Evolutionary conservation across 805 yeast species (phyloP), one percentile per base, ranked within the genome.

Genomic region (Teunomyces stri): DNA sequence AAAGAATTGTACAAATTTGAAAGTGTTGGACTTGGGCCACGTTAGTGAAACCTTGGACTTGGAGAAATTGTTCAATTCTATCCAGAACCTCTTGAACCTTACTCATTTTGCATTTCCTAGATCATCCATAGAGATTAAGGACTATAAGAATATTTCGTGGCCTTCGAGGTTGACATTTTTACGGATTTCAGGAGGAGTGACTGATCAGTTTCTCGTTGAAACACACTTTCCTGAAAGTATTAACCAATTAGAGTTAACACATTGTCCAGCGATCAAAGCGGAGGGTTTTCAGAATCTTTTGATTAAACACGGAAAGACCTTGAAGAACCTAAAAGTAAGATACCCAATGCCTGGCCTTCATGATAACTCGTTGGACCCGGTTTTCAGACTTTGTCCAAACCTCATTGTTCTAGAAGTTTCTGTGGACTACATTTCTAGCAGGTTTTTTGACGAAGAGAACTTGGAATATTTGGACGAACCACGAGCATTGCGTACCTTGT

Each of bases 11-110:
- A 69, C 69, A 18, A 73, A 76, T 25, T 68, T 92, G 47, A 74
- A 74, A 51, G 78, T 81, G 1, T 69, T 92, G 31, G 97, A 92
- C 61, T 67, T 92, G 50, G 80, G 96, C 10, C 71, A 90, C 20
- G 97, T 92, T 2, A 87, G 96, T 3, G 98, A 91, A 65, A 88
- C 96, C 0, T 87, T 94, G 5, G 91, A 90, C 54, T 70, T 94
- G 43, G 78, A 82, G 42, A 94, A 89, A 59, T 69, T 94, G 13
- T 90, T 94, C 64, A 74, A 74, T 28, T 85, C 96, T 1, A 87
- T 94, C 34, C 72, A 78, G 43, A 78, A 77, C 41, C 75, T 87
- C 22, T 75, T 78, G 36, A 59, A 78, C 12, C 70, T 94, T 47
- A 88, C 89, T 29, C 86, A 84, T 46, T 69, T 94, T 39, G 83